Percentiles rank a stretch among this genome's conserved stretches.
Evolutionary conservation across 2,329 filamentous ascomycete species (phyloP).

Genomic region (Venturia nashicola): DNA sequence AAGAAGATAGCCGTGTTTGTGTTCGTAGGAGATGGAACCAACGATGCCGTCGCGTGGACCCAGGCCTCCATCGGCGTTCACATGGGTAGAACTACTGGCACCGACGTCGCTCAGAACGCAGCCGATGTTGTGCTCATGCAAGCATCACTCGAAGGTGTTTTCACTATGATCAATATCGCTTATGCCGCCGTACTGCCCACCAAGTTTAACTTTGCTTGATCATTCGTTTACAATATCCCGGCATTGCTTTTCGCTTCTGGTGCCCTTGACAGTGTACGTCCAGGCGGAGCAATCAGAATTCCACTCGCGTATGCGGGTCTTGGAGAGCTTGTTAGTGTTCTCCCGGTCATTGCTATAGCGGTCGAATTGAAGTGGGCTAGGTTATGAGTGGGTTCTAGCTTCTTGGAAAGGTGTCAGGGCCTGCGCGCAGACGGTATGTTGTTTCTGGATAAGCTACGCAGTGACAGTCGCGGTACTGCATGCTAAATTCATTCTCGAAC

Average conservation of each 20-base stretch:
- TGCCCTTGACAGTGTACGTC: conserved; percentile 38
- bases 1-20: conserved; percentile 35
- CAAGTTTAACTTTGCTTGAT: conserved; percentile 59
- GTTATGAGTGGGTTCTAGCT: neutral
- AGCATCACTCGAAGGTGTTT: conserved; percentile 41
- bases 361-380: neutral
- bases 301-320: conserved; percentile 54
- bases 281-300: conserved; percentile 35
- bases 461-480: too few relatives aligned
- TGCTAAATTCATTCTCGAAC: too few relatives aligned
- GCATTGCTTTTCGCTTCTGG: conserved; percentile 56
- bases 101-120: conserved; percentile 53
- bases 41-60: conserved; percentile 62
- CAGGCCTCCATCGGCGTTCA: conserved; percentile 61
- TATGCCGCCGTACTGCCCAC: conserved; percentile 27
- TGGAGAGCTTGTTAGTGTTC: conserved; percentile 61
- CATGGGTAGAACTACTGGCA: conserved; percentile 43
- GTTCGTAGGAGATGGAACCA: conserved; percentile 69
- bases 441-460: too few relatives aligned
- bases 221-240: conserved; percentile 56
- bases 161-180: conserved; percentile 45
- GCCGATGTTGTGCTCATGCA: conserved; percentile 59
- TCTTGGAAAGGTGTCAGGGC: too few relatives aligned
- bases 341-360: conserved; percentile 54
- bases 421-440: too few relatives aligned